Conservation (phyloP, 805 yeast genomes). For the Kluyveromyces starmeri region DNA sequence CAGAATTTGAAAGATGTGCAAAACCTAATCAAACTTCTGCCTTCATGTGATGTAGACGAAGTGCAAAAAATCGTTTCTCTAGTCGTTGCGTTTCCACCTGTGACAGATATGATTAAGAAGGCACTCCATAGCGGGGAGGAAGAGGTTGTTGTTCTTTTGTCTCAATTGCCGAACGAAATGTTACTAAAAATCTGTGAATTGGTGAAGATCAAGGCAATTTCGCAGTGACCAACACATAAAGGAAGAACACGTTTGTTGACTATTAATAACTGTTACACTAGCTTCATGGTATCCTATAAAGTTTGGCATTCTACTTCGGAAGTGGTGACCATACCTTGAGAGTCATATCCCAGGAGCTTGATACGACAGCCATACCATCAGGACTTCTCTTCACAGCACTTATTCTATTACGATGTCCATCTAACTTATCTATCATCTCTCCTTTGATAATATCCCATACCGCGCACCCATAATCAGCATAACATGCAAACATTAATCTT, state of each 20-base stretch:
- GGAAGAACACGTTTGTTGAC: no score
- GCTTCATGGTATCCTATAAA: background rate
- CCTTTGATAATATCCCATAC: slow-evolving; percentile 71
- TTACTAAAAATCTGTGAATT: slow-evolving; percentile 8
- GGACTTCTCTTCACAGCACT: slow-evolving; percentile 57
- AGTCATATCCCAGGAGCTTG: slow-evolving; percentile 76
- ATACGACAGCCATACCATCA: slow-evolving; percentile 68
- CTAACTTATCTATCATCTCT: slow-evolving; percentile 54
- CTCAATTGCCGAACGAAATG: slow-evolving; percentile 22
- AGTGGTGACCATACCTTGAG: slow-evolving; percentile 55
- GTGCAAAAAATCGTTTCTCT: slow-evolving; percentile 18
- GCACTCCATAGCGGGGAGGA: slow-evolving; percentile 16
- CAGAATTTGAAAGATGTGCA: slow-evolving; percentile 26
- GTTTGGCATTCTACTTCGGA: slow-evolving; percentile 10
- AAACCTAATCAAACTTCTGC: slow-evolving; percentile 10
- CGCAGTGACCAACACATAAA: no score
- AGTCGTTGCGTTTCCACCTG: slow-evolving; percentile 20
- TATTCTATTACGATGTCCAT: slow-evolving; percentile 55
- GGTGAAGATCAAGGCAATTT: no score
- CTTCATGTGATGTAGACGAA: slow-evolving; percentile 18
- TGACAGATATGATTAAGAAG: slow-evolving; percentile 13
- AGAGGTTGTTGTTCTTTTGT: slow-evolving; percentile 15
- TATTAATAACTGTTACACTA: no score
- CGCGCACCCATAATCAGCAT: slow-evolving; percentile 65
- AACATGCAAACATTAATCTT: slow-evolving; percentile 62